Base-by-base conservation (phyloP, 768 basidiomycete genomes). In the Collybia nuda region DNA sequence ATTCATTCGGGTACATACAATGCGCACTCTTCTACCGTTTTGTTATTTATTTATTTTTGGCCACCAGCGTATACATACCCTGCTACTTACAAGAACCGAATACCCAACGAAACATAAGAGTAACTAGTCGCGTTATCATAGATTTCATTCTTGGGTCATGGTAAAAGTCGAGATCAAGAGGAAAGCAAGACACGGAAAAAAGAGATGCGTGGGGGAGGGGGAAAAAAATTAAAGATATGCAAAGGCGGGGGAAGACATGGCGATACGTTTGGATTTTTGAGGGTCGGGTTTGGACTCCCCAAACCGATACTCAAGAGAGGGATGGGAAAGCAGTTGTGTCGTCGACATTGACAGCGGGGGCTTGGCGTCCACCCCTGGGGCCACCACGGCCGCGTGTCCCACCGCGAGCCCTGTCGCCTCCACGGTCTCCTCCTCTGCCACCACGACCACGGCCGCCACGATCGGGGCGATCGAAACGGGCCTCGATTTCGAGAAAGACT, bases 251-350 rank as follows among this genome's bases (percentile, higher is more conserved):
- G 55, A 48, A 44, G 47, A n/a, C n/a, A n/a, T n/a, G n/a, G n/a
- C n/a, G 51, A 37, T 42, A 51, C 48, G 51, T 48, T 44, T 39
- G 44, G 18, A 44, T 43, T 51, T 47, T 47, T 54, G n/a, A n/a
- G n/a, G n/a, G 50, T 43, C 40, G 40, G 53, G 19, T 61, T 54
- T 56, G 51, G 42, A 24, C 26, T 54, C 51, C 54, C 49, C 21
- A 39, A 37, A 23, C 19, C 19, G 45, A 45, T 35, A 50, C 43
- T 74, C 64, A 81, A 61, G 88, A 79, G 57, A 97, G 80, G 57
- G 93, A 91, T 40, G 93, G 93, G 85, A 97, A 97, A 52, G 91
- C 93, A 22, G 72, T 74, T 70, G 90, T 77, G 69, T 97, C 93
- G 61, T 85, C 85, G 56, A 94, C 88, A 64, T 87, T 79, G 69